Base-by-base conservation (phyloP, 164 flowering plant genomes). In the Kingdonia uniflora region DNA sequence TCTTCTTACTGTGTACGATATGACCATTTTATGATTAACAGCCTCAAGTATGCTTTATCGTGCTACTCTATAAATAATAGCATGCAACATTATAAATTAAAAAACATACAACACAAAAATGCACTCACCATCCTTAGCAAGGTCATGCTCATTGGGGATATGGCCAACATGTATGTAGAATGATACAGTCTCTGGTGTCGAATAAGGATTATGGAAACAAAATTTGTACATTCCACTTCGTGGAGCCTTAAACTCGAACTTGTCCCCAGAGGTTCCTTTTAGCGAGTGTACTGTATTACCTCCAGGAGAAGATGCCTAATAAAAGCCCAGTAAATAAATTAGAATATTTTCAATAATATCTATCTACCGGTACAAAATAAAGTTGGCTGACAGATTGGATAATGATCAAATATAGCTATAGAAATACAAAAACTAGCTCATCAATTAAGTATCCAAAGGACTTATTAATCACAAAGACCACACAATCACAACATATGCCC, bases 151-250 rank as follows among this genome's bases (percentile, higher is more conserved):
- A 48, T 68, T 79, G 57, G 98, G 96, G 43, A 92, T 92, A 58
- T 92, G 98, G 16, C 98, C 98, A 56, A 83, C 83, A 59, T 91
- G 97, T 41, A 91, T 80, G 75, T 87, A 69, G 78, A 91, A 91
- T 48, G 97, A 78, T 56, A 91, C 96, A 42, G 95, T 81, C 70
- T 91, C 97, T 25, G 96, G 95, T 17, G 95, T 73, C 12, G 87
- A 74, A 49, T 76, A 69, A 29, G 97, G 78, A 74, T 91, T 91
- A 39, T 85, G 86, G 53, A 92, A 92, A 66, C 98, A 92, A 46
- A 92, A 92, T 58, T 84, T 85, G 77, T 84, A 88, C 98, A 92
- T 88, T 68, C 98, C 98, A 69, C 80, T 79, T 59, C 74, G 65
- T 38, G 95, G 96, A 19, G 96, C 98, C 71, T 81, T 87, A 14